Conservation (phyloP, 2,329 filamentous ascomycete genomes). For the Aspergillus sp. region DNA sequence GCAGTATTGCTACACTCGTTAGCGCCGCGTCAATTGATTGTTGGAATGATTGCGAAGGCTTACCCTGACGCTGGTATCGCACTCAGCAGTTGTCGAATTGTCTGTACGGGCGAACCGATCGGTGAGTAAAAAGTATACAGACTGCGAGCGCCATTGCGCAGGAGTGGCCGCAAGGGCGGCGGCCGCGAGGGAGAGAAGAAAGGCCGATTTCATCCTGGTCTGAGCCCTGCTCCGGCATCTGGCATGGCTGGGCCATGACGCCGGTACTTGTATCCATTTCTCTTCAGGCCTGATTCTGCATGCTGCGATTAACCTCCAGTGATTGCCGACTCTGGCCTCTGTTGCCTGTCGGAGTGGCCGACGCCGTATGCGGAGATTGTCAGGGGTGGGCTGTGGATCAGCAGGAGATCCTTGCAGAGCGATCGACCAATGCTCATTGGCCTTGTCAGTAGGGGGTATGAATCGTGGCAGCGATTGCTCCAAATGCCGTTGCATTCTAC, state of each 20-base stretch:
- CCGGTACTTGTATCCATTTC: slow-evolving; percentile 2
- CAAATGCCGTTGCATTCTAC: background rate
- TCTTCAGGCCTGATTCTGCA: background rate
- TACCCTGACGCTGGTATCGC: slow-evolving; percentile 32
- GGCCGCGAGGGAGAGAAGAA: slow-evolving; percentile 27
- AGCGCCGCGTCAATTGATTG: background rate
- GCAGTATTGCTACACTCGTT: slow-evolving; percentile 44
- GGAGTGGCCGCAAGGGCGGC: slow-evolving; percentile 37
- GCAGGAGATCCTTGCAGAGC: background rate
- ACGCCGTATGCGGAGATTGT: background rate
- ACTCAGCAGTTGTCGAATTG: slow-evolving; percentile 40
- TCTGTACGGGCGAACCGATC: slow-evolving; percentile 51
- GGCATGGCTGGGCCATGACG: background rate
- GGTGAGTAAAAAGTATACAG: slow-evolving; percentile 52
- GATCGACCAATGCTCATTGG: background rate
- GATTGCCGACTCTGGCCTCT: slow-evolving; percentile 9
- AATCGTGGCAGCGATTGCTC: background rate
- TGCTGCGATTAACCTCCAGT: slow-evolving; percentile 20
- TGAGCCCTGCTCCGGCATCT: background rate
- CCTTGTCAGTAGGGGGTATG: background rate
- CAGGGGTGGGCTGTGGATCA: background rate
- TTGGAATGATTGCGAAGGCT: background rate
- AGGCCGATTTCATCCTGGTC: background rate
- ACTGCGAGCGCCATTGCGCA: slow-evolving; percentile 47
- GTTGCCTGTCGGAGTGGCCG: background rate